Base-by-base conservation (phyloP, 495 filamentous ascomycete species). In the Geoglossum glabrum region DNA sequence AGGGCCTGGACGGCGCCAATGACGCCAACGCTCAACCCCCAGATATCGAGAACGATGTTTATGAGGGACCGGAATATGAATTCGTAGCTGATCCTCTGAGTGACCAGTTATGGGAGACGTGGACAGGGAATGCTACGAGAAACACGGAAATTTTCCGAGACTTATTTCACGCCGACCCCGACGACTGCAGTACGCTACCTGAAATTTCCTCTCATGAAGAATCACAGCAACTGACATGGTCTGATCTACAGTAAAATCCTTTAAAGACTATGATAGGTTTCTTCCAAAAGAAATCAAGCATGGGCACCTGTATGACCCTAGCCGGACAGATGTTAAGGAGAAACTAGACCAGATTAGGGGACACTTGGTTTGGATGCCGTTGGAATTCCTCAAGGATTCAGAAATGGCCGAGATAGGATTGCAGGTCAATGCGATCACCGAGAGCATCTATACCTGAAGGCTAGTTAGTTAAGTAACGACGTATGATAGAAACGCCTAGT, bases 301-400 rank as follows among this genome's bases (percentile, higher is more conserved):
- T 34, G 89, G 90, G 0, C 90, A 96, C 69, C 74, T 96, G 57
- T 92, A 84, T 65, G 85, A 90, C 64, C 77, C 76, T 11, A 86
- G 80, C 70, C 74, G 76, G 0, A 67, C 78, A 25, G 82, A 90
- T 49, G 80, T 93, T 15, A 75, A 85, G 25, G 62, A 75, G 64
- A 86, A 87, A 68, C 72, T 98, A 33, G 83, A 87, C 64, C 70
- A 78, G 61, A 79, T 96, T 65, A 84, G 79, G 67, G 92, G 90
- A 0, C 92, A 96, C 73, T 67, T 98, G 28, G 89, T 98, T 0
- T 96, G 90, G 90, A 87, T 95, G 83, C 90, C 88, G 51, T 64
- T 96, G 62, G 79, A 90, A 43, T 97, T 94, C 64, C 68, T 96
- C 64, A 71, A 74, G 60, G 84, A 95, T 62, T 90, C 83, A 0